Evolutionary conservation across 2,329 filamentous ascomycete genomes (phyloP), one percentile per base, ranked within the genome.

Genomic region (Aureobasidium pullulans): DNA sequence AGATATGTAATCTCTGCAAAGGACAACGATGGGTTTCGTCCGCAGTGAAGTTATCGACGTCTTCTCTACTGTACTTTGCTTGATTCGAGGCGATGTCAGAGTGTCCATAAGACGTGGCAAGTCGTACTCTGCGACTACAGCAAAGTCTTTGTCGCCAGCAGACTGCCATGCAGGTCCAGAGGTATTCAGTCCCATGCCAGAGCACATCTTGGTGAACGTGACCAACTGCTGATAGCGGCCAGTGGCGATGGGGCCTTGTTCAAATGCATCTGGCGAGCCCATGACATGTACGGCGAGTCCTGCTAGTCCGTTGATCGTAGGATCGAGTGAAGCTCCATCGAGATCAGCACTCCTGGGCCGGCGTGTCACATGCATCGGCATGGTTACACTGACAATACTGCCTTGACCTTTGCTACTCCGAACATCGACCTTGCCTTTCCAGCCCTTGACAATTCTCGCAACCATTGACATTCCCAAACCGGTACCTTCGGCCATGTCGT

Each of bases 371-470:
- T 32, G 40, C 28, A 53, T 42, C 8, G 49, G 49, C 36, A 53
- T 42, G 4, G 49, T 53, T 13, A 53, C 49, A 19, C 23, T 42
- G 37, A 53, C 49, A 2, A 42, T 28, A 11, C 36, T 53, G 11
- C 49, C 49, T 19, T 42, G 23, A 9, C 37, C 49, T 32, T 53
- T 40, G 4, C 15, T 53, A 36, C 49, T 53, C 36, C 37, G 75
- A 31, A 88, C 77, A 10, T 81, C 76, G 42, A 72, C 64, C 2
- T 62, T 61, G 3, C 64, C 70, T 4, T 60, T 60, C n/a, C 70
- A 59, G 9, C 63, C 59, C 11, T 65, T 63, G 2, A 68, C 66
- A 9, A 73, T 64, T 6, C 66, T 58, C 23, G 65, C 65, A 8
- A 70, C 69, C 50, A 73, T 70, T 23, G 63, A 66, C 42, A 73